A percentile compares a stretch with the other conserved stretches of the same genome.
Evolutionary conservation across 257 asterid species (phyloP).

Genomic region (Linaria vulgaris): DNA sequence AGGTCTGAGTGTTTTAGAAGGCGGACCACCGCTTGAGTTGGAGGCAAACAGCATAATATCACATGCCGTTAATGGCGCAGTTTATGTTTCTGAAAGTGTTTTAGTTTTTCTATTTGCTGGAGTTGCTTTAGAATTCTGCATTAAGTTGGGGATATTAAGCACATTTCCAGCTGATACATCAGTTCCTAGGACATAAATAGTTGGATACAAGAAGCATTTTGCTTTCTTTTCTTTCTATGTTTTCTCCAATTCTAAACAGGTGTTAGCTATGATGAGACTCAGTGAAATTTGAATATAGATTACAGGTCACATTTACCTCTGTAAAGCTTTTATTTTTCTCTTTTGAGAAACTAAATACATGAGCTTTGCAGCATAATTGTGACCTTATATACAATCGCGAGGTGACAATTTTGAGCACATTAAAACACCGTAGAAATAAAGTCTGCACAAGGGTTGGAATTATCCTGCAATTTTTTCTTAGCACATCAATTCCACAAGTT

Average conservation of each 20-base stretch:
- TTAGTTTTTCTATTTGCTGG: constrained; percentile 79
- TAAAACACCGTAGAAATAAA: too few species aligned
- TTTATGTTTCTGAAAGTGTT: constrained; percentile 70
- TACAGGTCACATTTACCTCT: neutral
- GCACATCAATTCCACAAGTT: too few species aligned
- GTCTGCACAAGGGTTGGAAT: too few species aligned
- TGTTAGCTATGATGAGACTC: neutral
- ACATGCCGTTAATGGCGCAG: constrained; percentile 56
- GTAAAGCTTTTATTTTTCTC: neutral
- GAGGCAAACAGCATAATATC: constrained; percentile 51
- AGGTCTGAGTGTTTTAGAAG: constrained; percentile 77
- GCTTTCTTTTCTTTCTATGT: neutral
- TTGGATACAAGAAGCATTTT: neutral
- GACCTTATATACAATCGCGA: too few species aligned
- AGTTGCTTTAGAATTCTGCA: constrained; percentile 76
- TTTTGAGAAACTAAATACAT: too few species aligned
- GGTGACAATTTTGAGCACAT: too few species aligned
- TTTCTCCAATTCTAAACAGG: neutral
- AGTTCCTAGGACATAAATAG: constrained; percentile 28
- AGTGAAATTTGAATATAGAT: constrained; percentile 5
- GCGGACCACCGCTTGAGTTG: constrained; percentile 59
- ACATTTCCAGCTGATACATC: constrained; percentile 68
- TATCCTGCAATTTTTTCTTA: too few species aligned
- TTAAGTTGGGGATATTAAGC: constrained; percentile 67
- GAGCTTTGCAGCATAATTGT: too few species aligned